Conservation (phyloP, 176 grass and related monocot species). For the Phoenix dactylifera region DNA sequence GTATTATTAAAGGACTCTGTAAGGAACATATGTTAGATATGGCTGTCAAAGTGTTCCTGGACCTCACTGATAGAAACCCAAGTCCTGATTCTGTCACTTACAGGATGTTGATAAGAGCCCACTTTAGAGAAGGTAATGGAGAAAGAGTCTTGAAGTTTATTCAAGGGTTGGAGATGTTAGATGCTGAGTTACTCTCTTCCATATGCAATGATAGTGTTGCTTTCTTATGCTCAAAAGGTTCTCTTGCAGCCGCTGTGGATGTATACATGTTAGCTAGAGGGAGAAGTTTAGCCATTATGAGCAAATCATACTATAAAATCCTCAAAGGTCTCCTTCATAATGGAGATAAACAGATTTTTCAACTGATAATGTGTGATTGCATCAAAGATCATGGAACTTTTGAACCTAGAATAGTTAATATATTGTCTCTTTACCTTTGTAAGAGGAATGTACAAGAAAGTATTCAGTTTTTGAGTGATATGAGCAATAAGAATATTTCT, state of each 20-base stretch:
- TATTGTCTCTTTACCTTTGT: conserved; percentile 54
- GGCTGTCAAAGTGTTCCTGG: conserved; percentile 41
- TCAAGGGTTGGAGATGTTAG: conserved; percentile 37
- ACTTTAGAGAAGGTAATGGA: conserved; percentile 45
- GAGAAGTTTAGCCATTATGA: conserved; percentile 33
- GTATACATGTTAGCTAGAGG: conserved; percentile 51
- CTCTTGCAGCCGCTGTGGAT: conserved; percentile 40
- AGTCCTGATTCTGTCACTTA: conserved; percentile 31
- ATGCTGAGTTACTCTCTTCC: conserved; percentile 35
- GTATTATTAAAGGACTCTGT: conserved; percentile 50
- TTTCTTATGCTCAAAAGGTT: conserved; percentile 62
- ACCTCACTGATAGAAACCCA: conserved; percentile 48
- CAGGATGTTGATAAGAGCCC: conserved; percentile 44
- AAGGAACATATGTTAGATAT: conserved; percentile 36
- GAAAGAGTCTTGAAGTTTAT: conserved; percentile 53
- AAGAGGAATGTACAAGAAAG: conserved; percentile 44
- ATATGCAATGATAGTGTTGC: conserved; percentile 52
- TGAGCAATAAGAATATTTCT: conserved; percentile 33
- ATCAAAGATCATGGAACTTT: conserved; percentile 62
- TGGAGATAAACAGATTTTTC: conserved; percentile 38
- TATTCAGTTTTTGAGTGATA: conserved; percentile 45
- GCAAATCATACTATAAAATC: conserved; percentile 52
- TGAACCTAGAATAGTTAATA: conserved; percentile 45
- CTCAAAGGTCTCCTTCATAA: conserved; percentile 54
- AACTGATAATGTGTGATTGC: conserved; percentile 45